These are phyloP conservation scores for Penicillium sp. DNA, from an alignment of 2,329 filamentous ascomycete species.

Conservation along the genomic window DNA sequence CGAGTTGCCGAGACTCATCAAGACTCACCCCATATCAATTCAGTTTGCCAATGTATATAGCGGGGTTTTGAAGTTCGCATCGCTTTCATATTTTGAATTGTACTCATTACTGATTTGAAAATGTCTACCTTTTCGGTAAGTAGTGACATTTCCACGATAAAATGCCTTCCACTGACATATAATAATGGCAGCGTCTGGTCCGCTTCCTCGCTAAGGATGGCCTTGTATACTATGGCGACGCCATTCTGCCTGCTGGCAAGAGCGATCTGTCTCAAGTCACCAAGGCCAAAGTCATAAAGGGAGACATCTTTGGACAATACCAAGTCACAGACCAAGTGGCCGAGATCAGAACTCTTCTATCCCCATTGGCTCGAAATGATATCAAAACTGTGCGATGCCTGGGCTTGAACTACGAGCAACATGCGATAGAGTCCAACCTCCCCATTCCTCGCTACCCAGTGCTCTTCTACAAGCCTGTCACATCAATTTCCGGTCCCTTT, in stretches of 20 bases:
- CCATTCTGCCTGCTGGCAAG: constrained; percentile 60
- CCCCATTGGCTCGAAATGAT: constrained; percentile 60
- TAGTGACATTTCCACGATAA: background rate
- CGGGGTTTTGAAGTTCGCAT: background rate
- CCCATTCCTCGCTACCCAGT: constrained; percentile 68
- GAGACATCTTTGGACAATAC: constrained; percentile 63
- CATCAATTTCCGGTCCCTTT: constrained; percentile 60
- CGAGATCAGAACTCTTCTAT: constrained; percentile 51
- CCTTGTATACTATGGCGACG: constrained; percentile 68
- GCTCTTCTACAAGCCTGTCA: constrained; percentile 69
- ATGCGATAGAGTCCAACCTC: constrained; percentile 66
- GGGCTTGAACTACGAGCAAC: constrained; percentile 68
- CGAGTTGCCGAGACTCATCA: background rate
- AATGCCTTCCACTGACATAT: background rate
- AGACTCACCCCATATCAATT: background rate
- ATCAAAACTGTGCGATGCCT: constrained; percentile 65
- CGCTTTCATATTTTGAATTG: background rate
- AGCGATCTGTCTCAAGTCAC: constrained; percentile 59
- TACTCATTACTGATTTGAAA: background rate
- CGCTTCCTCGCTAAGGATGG: constrained; percentile 71
- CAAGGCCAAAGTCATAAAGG: constrained; percentile 60
- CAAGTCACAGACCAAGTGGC: constrained; percentile 60
- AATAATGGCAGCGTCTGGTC: constrained; percentile 58
- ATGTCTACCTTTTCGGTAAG: constrained; percentile 14
- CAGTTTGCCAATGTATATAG: background rate